Evolutionary conservation across 148 eudicot genomes (phyloP), one percentile per base, ranked within the genome.

Genomic region (Vaccinium myrtillus): DNA sequence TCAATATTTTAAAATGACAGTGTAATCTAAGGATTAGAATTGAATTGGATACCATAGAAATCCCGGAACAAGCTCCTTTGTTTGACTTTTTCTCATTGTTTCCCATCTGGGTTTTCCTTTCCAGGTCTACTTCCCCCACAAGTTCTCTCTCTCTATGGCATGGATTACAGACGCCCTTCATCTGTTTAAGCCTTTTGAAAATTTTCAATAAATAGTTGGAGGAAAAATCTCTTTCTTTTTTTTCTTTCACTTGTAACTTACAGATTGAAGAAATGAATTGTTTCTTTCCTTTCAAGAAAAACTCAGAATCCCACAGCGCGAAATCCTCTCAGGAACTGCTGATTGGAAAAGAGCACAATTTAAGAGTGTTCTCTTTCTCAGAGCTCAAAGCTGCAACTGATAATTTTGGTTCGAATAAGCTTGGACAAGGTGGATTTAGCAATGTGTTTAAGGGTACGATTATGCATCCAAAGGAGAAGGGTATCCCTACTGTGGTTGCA

Each of bases 351-450:
- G 87, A 87, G 81, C 91, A 87, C 4, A 91, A 87, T 78, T 87
- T 92, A 86, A 89, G 89, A 88, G 91, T 86, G 23, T 91, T 92
- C 83, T 76, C 88, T 49, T 85, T 59, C 19, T 59, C 88, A 18
- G 92, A 93, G 88, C 89, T 93, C 2, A 87, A 83, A 69, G 82
- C 87, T 67, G 95, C 93, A 15, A 91, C 93, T 3, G 88, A 82
- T 87, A 85, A 84, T 84, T 93, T 93, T 30, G 1, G 32, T 30
- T 30, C 32, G 32, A 30, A 30, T 1, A 30, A 30, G 32, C 32
- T 30, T 32, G 95, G 95, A 8, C 90, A 89, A 55, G 95, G 93
- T 80, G 93, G 93, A 15, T 91, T 88, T 90, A 92, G 93, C 36
- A 87, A 86, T 86, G 95, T 93, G 32, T 93, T 89, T 83, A 93